Percentiles rank a stretch among this genome's conserved stretches.
These are phyloP conservation scores for Phanerochaete sordida DNA, from an alignment of 768 basidiomycete genomes.

Conservation along the genomic window DNA sequence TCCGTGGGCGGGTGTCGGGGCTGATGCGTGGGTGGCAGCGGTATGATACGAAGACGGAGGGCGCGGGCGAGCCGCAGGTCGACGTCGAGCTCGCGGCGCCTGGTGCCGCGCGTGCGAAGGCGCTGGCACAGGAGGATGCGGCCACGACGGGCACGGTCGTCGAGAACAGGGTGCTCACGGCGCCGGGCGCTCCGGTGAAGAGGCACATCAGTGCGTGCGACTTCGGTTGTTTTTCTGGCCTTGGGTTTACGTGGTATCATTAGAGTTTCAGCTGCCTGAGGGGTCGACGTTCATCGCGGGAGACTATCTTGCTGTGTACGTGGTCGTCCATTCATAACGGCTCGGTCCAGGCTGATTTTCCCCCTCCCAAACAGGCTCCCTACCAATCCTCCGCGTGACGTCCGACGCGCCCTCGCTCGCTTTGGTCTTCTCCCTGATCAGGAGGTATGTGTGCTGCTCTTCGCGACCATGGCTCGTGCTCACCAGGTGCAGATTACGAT, in stretches of 20 bases:
- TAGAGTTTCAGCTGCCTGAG: slow-evolving; percentile 39
- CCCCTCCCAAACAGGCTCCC: slow-evolving; percentile 30
- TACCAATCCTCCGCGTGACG: slow-evolving; percentile 35
- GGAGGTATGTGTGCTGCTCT: slow-evolving; percentile 22
- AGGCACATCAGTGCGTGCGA: slow-evolving; percentile 32
- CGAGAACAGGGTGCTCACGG: slow-evolving; percentile 33
- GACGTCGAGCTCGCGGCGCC: slow-evolving; percentile 28
- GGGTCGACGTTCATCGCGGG: slow-evolving; percentile 37
- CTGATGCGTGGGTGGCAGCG: background rate
- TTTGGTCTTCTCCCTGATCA: slow-evolving; percentile 37
- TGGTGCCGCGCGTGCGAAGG: slow-evolving; percentile 30
- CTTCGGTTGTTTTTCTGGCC: background rate
- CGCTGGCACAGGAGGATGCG: slow-evolving; percentile 35
- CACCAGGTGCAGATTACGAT: slow-evolving; percentile 28
- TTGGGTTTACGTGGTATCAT: background rate
- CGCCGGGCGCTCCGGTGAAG: slow-evolving; percentile 30
- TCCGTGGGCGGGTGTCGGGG: background rate
- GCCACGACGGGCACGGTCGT: slow-evolving; percentile 36
- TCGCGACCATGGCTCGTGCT: background rate
- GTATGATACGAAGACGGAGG: background rate
- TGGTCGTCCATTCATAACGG: background rate
- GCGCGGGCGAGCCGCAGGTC: slow-evolving; percentile 15
- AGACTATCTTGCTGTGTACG: slow-evolving; percentile 46
- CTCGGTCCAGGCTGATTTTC: background rate
- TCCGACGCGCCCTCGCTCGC: slow-evolving; percentile 34